Base-by-base conservation (phyloP, 2,329 filamentous ascomycete genomes). In the Colletotrichum lentis region DNA sequence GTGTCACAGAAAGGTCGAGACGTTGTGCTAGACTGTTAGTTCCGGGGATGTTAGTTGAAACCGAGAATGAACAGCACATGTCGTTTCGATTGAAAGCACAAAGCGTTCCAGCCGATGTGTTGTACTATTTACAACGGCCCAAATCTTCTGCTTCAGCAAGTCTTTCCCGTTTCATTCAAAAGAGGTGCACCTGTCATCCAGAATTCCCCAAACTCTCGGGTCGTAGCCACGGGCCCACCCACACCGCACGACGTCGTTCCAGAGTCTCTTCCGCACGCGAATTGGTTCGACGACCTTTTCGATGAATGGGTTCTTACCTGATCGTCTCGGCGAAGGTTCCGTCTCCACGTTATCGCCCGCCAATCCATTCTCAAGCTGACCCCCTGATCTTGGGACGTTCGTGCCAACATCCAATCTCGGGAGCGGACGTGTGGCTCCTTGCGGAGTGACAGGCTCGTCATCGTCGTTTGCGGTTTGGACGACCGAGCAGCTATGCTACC, bases 201-300 rank as follows among this genome's bases (percentile, higher is more conserved):
- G 39, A 53, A 57, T 56, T 16, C 62, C 57, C 62, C 67, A 62
- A 43, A 53, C 52, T 62, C 53, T 54, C 63, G 52, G 67, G 52
- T 69, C 27, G 53, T 56, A 67, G 52, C 43, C 24, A 31, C 47
- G 55, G 64, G 50, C 52, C 67, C 66, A 65, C 49, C 43, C 63
- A 62, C 63, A 68, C 66, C 62, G 46, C 53, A 62, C 47, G n/a
- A 55, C 24, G 16, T 65, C 49, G 53, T 43, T 59, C 24, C 27
- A 37, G 8, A 31, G 49, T 53, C 49, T 50, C 41, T 22, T 22
- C 31, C 22, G 39, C 27, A 35, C 43, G 35, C 55, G 37, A 60
- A 55, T 60, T 65, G 49, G 55, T 46, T 46, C 50, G 55, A 60
- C 55, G 43, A 68, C 49, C 35, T 31, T 20, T 47, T 47, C 60